These are phyloP conservation scores for Claviceps quebecensis DNA, from an alignment of 2,329 filamentous ascomycete species.

Conservation along the genomic window DNA sequence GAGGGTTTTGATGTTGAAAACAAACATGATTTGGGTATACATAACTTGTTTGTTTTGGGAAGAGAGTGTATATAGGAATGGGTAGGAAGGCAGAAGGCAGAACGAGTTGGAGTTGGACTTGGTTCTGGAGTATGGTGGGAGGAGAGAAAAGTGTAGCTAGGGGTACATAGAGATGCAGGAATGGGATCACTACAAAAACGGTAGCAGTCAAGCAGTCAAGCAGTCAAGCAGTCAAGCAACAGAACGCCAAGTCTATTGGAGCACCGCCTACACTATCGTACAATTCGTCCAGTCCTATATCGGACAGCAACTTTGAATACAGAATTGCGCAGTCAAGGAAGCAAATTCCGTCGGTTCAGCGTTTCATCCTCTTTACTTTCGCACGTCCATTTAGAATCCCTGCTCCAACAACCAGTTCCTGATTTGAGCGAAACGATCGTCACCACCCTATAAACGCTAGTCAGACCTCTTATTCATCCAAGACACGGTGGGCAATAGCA, in stretches of 20 bases:
- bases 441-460: constrained; percentile 14
- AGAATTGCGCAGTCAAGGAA: too few relatives aligned
- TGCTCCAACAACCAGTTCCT: constrained; percentile 17
- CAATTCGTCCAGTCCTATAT: background rate
- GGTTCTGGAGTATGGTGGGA: too few relatives aligned
- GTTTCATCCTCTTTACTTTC: background rate
- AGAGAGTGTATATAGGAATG: constrained; percentile 13
- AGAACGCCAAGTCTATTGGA: too few relatives aligned
- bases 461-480: constrained; percentile 1
- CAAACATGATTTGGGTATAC: constrained; percentile 2
- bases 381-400: constrained; percentile 18
- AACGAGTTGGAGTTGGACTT: too few relatives aligned
- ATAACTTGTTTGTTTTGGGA: background rate
- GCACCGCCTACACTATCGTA: constrained; percentile 5
- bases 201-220: too few relatives aligned
- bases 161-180: too few relatives aligned
- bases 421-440: too few relatives aligned
- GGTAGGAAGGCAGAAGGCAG: constrained; percentile 9
- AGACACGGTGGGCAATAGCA: background rate
- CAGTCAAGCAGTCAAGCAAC: too few relatives aligned
- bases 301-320: too few relatives aligned
- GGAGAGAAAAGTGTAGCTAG: too few relatives aligned
- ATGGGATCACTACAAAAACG: too few relatives aligned
- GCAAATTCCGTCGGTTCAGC: too few relatives aligned
- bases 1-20: constrained; percentile 7